Conservation (phyloP, 129 eudicot species). For the Glebionis coronaria region DNA sequence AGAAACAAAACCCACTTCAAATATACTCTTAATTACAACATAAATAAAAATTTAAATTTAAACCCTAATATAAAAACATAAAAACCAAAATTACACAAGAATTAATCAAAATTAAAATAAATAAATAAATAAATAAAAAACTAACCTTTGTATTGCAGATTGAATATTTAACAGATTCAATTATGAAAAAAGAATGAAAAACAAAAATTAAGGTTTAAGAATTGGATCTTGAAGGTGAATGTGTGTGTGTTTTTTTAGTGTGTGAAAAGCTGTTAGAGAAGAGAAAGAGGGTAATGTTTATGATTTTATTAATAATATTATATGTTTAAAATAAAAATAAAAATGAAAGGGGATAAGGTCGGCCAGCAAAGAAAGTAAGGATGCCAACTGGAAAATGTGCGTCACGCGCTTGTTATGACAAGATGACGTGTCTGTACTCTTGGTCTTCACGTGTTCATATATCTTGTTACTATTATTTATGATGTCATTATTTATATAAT, state of each 20-base stretch:
- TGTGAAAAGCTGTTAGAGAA: constrained; percentile 33
- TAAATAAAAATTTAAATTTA: neutral
- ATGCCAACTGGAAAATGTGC: constrained; percentile 56
- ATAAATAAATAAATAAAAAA: neutral
- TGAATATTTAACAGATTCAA: neutral
- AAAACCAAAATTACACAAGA: neutral
- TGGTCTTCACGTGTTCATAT: constrained; percentile 30
- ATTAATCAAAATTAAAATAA: neutral
- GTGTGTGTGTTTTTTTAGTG: constrained; percentile 5
- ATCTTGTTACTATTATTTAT: neutral
- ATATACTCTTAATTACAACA: neutral
- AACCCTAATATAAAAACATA: constrained; percentile 4
- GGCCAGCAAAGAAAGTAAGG: constrained; percentile 52
- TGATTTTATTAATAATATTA: neutral
- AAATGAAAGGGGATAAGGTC: constrained; percentile 55
- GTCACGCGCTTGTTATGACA: constrained; percentile 50
- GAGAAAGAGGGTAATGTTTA: constrained; percentile 12
- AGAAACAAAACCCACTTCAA: constrained; percentile 18
- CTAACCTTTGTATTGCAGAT: no score
- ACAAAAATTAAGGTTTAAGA: constrained; percentile 39
- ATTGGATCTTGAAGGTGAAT: constrained; percentile 28
- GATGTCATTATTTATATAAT: neutral
- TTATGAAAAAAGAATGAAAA: constrained; percentile 13
- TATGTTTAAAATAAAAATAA: neutral
- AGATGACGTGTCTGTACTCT: constrained; percentile 38